A percentile compares a stretch with the other conserved stretches of the same genome.
Conservation (phyloP, 139 green algal genomes). For the Chlorella sp. region DNA sequence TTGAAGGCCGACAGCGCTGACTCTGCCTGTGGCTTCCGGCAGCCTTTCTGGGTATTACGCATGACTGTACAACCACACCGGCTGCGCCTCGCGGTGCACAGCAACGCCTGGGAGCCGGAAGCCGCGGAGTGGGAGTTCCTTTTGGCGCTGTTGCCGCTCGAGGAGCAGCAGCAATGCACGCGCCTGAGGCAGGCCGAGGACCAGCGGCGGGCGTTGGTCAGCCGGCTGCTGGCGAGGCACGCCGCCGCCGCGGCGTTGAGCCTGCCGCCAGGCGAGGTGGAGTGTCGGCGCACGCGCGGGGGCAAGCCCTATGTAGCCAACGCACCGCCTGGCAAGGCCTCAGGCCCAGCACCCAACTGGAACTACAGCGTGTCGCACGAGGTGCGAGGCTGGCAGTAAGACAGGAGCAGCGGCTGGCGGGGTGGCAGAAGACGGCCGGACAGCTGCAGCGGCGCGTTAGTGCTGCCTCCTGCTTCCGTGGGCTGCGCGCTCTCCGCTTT, state of each 20-base stretch:
- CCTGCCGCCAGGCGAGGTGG: conserved; percentile 48
- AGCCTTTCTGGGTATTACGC: no score
- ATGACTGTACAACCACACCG: neutral
- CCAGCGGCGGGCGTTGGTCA: conserved; percentile 63
- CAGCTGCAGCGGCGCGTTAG: neutral
- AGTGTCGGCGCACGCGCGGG: conserved; percentile 66
- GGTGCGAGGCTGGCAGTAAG: conserved; percentile 19
- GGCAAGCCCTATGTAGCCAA: conserved; percentile 71
- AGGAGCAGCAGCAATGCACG: conserved; percentile 20
- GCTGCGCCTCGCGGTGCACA: conserved; percentile 57
- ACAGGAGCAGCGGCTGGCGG: neutral
- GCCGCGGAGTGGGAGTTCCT: conserved; percentile 49
- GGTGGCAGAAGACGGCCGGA: neutral
- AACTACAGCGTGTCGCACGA: conserved; percentile 93
- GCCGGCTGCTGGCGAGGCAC: conserved; percentile 59
- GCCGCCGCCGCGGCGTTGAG: conserved; percentile 29
- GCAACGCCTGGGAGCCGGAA: conserved; percentile 40
- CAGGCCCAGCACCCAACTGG: conserved; percentile 70
- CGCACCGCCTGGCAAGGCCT: neutral
- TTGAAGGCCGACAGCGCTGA: no score
- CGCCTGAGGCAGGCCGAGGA: conserved; percentile 49
- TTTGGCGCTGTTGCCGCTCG: conserved; percentile 37
- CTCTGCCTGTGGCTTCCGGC: no score
- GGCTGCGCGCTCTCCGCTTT: no score
- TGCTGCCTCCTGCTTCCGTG: no score